Percentiles rank a stretch among this genome's conserved stretches.
Evolutionary conservation across 2,329 filamentous ascomycete genomes (phyloP).

Genomic region (Fusarium brevicatenulatum): DNA sequence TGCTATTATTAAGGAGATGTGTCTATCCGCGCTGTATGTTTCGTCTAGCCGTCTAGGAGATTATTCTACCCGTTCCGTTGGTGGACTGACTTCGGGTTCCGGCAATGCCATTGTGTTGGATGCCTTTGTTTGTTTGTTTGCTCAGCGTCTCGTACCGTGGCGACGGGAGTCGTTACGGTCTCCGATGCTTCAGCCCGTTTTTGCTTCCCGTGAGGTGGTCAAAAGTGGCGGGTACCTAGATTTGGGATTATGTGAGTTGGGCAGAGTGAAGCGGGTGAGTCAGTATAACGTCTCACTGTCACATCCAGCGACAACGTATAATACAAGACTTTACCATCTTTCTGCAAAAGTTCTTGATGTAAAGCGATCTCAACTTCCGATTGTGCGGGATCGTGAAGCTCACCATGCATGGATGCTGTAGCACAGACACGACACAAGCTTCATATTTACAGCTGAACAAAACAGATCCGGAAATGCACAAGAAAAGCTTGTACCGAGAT

Average conservation of each 20-base stretch:
- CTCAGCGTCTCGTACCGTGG: not conserved
- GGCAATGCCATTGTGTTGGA: constrained; percentile 1
- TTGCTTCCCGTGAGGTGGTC: not conserved
- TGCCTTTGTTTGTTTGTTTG: not conserved
- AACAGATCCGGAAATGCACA: not conserved
- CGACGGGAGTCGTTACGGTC: not conserved
- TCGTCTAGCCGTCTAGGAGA: constrained; percentile 28
- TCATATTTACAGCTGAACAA: constrained; percentile 22
- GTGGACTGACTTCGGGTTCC: not conserved
- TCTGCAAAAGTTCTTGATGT: constrained; percentile 4
- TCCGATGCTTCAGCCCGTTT: constrained; percentile 5
- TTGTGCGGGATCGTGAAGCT: constrained; percentile 4
- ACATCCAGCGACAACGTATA: not conserved
- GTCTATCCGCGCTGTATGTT: constrained; percentile 19
- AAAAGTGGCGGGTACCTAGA: not conserved
- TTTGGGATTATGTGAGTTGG: not conserved
- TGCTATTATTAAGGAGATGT: constrained; percentile 21
- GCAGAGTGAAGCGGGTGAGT: not conserved
- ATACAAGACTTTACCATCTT: not conserved
- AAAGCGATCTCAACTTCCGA: not conserved
- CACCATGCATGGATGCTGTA: not conserved
- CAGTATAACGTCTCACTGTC: constrained; percentile 32
- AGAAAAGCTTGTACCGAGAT: not conserved
- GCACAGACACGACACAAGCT: constrained; percentile 24
- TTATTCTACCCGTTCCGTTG: not conserved